Percentiles rank a stretch among this genome's conserved stretches.
These are phyloP conservation scores for Typha latifolia DNA, from an alignment of 176 grass and related monocot species.

Conservation along the genomic window DNA sequence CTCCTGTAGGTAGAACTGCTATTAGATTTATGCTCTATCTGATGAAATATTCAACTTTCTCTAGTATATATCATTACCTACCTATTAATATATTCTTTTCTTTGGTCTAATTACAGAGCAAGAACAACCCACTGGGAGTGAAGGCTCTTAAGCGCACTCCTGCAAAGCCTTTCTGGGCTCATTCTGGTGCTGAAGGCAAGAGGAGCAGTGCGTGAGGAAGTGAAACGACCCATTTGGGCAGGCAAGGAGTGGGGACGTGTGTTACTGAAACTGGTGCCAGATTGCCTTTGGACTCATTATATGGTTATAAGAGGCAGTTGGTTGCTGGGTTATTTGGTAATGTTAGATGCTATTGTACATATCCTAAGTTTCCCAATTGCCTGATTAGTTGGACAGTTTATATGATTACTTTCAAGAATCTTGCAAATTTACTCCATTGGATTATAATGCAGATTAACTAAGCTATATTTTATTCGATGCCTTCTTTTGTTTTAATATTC, in stretches of 20 bases:
- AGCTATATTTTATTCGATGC: no score
- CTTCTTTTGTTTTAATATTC: no score
- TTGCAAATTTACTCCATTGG: constrained; percentile 8
- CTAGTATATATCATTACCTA: not conserved
- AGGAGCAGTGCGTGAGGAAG: constrained; percentile 18
- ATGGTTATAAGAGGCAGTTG: not conserved
- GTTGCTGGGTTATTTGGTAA: not conserved
- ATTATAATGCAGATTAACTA: not conserved
- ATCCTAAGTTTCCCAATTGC: constrained; percentile 4
- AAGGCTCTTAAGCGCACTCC: constrained; percentile 29
- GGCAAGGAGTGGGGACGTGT: not conserved
- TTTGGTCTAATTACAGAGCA: constrained; percentile 25
- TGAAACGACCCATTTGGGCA: not conserved
- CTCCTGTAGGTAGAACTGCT: no score
- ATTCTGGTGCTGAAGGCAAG: not conserved
- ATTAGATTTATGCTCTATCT: not conserved
- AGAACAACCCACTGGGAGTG: constrained; percentile 31
- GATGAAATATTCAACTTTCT: not conserved
- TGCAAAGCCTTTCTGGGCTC: constrained; percentile 4
- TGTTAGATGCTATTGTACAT: constrained; percentile 3
- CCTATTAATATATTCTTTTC: not conserved
- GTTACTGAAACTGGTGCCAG: not conserved
- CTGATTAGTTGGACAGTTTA: not conserved
- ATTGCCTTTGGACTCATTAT: not conserved
- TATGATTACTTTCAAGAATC: constrained; percentile 12